Evolutionary conservation across 148 eudicot species (phyloP), one percentile per base, ranked within the genome.

Genomic region (Suaeda aralocaspica): DNA sequence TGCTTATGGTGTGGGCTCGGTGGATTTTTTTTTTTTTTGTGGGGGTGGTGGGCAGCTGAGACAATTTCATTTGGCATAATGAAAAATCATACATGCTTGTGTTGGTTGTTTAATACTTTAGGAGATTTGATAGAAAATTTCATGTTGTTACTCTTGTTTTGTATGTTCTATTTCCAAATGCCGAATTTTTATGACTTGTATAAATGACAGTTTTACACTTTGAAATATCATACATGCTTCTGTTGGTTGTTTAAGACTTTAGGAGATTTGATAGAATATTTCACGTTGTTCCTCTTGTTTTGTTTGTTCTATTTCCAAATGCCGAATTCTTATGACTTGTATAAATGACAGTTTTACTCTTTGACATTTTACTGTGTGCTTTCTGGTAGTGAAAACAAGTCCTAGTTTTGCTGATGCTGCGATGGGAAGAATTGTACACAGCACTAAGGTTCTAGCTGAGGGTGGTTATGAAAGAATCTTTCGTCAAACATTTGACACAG

Each of bases 391-490:
- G 82, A 92, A 92, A 87, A 92, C 98, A 31, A 82, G 85, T 66
- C 96, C 96, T 31, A 92, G 94, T 83, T 76, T 92, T 75, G 42
- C 92, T 68, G 98, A 92, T 77, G 98, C 98, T 78, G 98, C 96
- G 18, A 69, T 92, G 79, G 98, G 98, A 83, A 90, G 98, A 88
- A 79, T 92, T 69, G 98, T 89, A 14, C 98, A 90, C 68, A 89
- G 90, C 80, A 86, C 98, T 57, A 92, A 92, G 69, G 93, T 92
- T 78, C 79, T 92, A 59, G 98, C 96, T 36, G 98, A 92, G 78
- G 98, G 98, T 69, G 98, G 98, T 65, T 88, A 92, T 64, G 98
- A 92, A 57, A 92, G 86, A 72, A 83, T 92, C 41, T 92, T 92
- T 55, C 82, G 83, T 58, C 94, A 88, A 74, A 88, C 98, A 36